These are phyloP conservation scores for Lactarius sanguifluus DNA, from an alignment of 768 basidiomycete genomes.

Conservation along the genomic window DNA sequence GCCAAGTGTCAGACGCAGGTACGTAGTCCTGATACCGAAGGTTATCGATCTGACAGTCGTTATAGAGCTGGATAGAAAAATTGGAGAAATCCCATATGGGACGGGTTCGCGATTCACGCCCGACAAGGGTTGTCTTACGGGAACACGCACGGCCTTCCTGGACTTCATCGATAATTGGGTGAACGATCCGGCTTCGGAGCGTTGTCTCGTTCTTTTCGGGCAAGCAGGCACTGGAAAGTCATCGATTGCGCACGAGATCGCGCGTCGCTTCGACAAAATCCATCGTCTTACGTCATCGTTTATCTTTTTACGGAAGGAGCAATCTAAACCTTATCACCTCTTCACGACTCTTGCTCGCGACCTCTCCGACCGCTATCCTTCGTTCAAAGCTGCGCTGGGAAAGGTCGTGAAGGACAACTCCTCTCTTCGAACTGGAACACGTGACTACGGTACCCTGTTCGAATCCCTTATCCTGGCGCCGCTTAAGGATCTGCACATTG, in stretches of 20 bases:
- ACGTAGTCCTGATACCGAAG: neutral
- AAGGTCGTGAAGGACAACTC: neutral
- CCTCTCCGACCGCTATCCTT: neutral
- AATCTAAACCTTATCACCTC: neutral
- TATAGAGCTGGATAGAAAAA: neutral
- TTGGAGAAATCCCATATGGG: neutral
- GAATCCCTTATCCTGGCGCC: neutral
- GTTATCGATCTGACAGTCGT: neutral
- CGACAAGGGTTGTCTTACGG: neutral
- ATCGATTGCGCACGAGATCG: neutral
- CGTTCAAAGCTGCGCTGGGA: neutral
- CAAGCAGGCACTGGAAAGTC: neutral
- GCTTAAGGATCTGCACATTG: neutral
- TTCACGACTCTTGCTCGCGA: constrained; percentile 2
- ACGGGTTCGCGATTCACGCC: neutral
- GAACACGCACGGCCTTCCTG: neutral
- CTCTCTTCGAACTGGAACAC: neutral
- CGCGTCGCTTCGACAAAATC: neutral
- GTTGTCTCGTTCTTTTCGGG: constrained; percentile 4
- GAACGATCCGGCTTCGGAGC: neutral
- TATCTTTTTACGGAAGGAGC: constrained; percentile 1
- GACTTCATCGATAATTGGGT: neutral
- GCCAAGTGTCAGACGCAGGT: too few species aligned
- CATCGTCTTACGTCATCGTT: neutral
- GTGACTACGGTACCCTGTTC: neutral